Percentiles rank a stretch among this genome's conserved stretches.
Evolutionary conservation across 1,139 yeast species (phyloP).

Genomic region (Arxiozyma slooffiae): DNA sequence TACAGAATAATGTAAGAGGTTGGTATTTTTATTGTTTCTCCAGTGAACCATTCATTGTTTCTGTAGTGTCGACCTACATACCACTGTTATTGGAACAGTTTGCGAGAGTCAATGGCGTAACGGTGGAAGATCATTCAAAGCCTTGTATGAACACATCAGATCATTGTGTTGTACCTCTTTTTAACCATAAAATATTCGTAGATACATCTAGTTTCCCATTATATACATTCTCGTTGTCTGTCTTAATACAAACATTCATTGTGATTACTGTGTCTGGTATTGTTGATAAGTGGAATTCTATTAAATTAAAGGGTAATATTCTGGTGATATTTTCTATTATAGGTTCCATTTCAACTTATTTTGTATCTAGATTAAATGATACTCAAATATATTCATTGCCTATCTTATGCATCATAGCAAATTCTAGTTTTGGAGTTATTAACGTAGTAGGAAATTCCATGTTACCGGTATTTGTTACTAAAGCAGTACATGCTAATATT

Average conservation of each 20-base stretch:
- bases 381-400: constrained; percentile 47
- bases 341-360: constrained; percentile 45
- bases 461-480: constrained; percentile 44
- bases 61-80: constrained; percentile 63
- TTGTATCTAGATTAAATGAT: constrained; percentile 36
- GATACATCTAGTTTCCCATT: constrained; percentile 62
- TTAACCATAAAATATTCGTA: constrained; percentile 29
- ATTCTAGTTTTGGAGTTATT: constrained; percentile 62
- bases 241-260: constrained; percentile 50
- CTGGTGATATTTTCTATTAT: constrained; percentile 44
- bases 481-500: constrained; percentile 9
- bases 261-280: constrained; percentile 64
- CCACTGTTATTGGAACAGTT: constrained; percentile 56
- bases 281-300: constrained; percentile 48
- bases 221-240: constrained; percentile 57
- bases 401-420: constrained; percentile 47
- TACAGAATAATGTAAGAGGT: constrained; percentile 36
- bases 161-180: constrained; percentile 36
- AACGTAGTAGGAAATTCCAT: constrained; percentile 69
- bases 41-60: constrained; percentile 63
- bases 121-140: constrained; percentile 40
- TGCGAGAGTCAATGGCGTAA: constrained; percentile 58
- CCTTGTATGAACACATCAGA: constrained; percentile 32
- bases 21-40: constrained; percentile 58
- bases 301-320: constrained; percentile 28